These are phyloP conservation scores for Canavalia gladiata DNA, from an alignment of 306 rosid genomes.

Conservation along the genomic window DNA sequence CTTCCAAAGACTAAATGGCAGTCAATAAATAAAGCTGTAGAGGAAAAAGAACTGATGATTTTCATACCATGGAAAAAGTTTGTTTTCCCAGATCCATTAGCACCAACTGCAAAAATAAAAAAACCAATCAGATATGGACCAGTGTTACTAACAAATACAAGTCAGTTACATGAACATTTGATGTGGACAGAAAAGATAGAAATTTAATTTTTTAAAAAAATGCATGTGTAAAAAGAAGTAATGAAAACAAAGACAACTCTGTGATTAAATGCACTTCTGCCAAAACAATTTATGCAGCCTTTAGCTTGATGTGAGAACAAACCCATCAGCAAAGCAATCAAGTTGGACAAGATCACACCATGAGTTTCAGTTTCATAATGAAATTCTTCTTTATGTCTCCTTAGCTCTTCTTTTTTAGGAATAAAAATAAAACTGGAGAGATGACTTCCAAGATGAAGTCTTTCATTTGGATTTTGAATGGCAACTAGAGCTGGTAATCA, in stretches of 20 bases:
- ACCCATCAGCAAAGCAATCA: slow-evolving; percentile 10
- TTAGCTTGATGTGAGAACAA: neutral
- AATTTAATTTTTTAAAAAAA: neutral
- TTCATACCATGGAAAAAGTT: slow-evolving; percentile 94
- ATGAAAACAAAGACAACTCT: slow-evolving; percentile 26
- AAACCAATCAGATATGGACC: slow-evolving; percentile 28
- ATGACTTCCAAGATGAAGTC: neutral
- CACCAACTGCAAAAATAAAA: slow-evolving; percentile 77
- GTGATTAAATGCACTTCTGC: neutral
- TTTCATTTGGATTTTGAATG: slow-evolving; percentile 29
- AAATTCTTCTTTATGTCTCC: slow-evolving; percentile 2
- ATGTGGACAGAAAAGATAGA: slow-evolving; percentile 20
- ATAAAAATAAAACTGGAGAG: neutral
- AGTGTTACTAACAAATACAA: slow-evolving; percentile 20
- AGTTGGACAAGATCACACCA: neutral
- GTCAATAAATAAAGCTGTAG: slow-evolving; percentile 15
- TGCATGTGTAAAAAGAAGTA: neutral
- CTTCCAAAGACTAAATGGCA: slow-evolving; percentile 28
- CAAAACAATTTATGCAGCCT: neutral
- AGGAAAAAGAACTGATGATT: neutral
- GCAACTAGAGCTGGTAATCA: too few species aligned
- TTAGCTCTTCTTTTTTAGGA: neutral
- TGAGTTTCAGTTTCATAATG: neutral
- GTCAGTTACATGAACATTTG: neutral
- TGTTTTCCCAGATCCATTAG: slow-evolving; percentile 98